phyloP scores from a whole-genome alignment of 2,329 filamentous ascomycete genomes.

The Trichoderma afroharzianum region DNA sequence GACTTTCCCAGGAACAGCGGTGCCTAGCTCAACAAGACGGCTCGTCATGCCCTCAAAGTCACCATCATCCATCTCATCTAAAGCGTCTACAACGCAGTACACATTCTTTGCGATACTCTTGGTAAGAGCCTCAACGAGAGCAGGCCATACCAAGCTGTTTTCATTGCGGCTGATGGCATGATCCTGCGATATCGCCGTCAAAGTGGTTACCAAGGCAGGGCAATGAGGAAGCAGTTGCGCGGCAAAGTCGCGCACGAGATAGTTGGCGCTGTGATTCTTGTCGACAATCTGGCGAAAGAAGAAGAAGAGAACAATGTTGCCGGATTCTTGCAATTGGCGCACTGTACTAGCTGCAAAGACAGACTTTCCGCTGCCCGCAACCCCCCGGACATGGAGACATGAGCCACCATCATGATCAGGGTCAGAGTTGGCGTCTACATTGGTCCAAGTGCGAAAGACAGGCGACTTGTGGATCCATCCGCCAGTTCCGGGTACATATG shows the following conservation, averaged over 20 bases:
- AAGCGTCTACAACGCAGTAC: not conserved
- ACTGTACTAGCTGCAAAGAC: not conserved
- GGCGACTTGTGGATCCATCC: not conserved
- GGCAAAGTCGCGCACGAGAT: not conserved
- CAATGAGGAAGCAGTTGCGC: not conserved
- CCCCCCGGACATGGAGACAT: not conserved
- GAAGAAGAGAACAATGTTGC: not conserved
- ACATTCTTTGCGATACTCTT: not conserved
- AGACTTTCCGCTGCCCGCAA: not conserved
- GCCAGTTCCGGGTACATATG: not conserved
- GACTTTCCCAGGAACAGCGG: not conserved
- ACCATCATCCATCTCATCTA: conserved; percentile 1
- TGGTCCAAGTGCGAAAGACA: not conserved
- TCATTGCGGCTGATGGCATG: not conserved
- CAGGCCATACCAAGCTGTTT: not conserved
- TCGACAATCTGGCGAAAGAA: conserved; percentile 1
- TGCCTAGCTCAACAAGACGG: not conserved
- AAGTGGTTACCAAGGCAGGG: not conserved
- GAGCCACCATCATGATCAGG: not conserved
- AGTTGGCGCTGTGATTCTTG: not conserved
- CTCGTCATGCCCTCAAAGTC: not conserved
- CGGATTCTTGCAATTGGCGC: not conserved
- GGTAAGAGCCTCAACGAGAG: not conserved
- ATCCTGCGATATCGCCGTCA: not conserved
- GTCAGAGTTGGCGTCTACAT: not conserved